Percentiles rank a stretch among this genome's conserved stretches.
phyloP scores from a whole-genome alignment of 2,329 filamentous ascomycete species.

The Fusarium sarcochroum region DNA sequence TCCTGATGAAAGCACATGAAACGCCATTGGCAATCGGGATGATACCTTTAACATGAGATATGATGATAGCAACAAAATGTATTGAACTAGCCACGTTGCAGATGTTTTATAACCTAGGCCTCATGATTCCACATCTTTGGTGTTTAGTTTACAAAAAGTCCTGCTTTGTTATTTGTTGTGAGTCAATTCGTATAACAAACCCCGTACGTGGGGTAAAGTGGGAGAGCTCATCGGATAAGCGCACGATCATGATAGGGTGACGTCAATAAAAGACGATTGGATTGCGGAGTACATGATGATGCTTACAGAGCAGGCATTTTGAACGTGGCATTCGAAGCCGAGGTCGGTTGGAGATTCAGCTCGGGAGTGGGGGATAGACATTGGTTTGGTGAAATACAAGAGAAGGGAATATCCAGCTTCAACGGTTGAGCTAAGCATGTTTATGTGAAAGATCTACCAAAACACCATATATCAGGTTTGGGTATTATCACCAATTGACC shows the following conservation, averaged over 20 bases:
- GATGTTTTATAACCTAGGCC: neutral
- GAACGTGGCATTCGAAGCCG: neutral
- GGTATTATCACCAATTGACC: conserved; percentile 9
- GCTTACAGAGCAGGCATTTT: conserved; percentile 11
- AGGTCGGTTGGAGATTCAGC: neutral
- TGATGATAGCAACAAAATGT: conserved; percentile 24
- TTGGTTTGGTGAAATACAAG: conserved; percentile 6
- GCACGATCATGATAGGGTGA: conserved; percentile 12
- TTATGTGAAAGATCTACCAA: conserved; percentile 5
- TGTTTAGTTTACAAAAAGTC: neutral
- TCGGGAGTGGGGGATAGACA: conserved; percentile 16
- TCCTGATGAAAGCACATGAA: neutral
- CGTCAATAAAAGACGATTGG: conserved; percentile 11
- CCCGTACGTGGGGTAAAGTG: conserved; percentile 22
- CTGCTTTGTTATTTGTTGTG: conserved; percentile 23
- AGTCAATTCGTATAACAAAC: neutral
- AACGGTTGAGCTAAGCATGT: neutral
- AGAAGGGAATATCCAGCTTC: neutral
- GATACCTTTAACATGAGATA: conserved; percentile 23
- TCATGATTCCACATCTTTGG: neutral
- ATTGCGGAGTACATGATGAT: neutral
- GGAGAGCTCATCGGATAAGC: neutral
- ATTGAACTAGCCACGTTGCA: neutral
- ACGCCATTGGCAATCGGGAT: neutral
- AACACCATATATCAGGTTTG: neutral